phyloP scores from a whole-genome alignment of 352 stramenopile species.

The Phytophthora pluvialis region DNA sequence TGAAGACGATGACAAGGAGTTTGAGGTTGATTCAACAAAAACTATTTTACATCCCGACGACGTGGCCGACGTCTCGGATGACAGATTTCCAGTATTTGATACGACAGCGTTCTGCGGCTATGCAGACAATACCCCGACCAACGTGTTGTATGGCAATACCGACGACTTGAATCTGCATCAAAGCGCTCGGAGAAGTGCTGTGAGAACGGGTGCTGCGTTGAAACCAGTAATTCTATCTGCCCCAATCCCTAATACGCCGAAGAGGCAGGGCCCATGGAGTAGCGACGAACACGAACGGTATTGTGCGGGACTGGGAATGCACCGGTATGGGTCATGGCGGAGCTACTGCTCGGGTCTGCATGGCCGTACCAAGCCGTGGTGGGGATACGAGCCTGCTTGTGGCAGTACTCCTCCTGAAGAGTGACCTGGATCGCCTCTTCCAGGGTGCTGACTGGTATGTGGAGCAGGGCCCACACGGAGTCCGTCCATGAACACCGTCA shows the following conservation, averaged over 20 bases:
- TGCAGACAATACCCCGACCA: neutral
- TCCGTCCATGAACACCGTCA: too few relatives aligned
- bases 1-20: neutral
- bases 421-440: too few relatives aligned
- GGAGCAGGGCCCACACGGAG: too few relatives aligned
- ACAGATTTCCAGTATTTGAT: neutral
- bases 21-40: neutral
- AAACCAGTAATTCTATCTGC: neutral
- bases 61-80: neutral
- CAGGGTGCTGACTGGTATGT: too few relatives aligned
- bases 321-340: constrained; percentile 24
- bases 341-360: too few relatives aligned
- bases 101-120: neutral
- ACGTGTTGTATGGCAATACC: neutral
- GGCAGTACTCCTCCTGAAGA: too few relatives aligned
- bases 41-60: neutral
- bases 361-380: too few relatives aligned
- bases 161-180: constrained; percentile 2
- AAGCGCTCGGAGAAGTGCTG: neutral
- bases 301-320: constrained; percentile 13
- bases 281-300: constrained; percentile 28
- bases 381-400: too few relatives aligned
- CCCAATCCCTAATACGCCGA: neutral
- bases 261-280: constrained; percentile 22
- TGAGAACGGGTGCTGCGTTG: too few relatives aligned